These are phyloP conservation scores for Fusarium equiseti DNA, from an alignment of 2,329 filamentous ascomycete genomes.

Conservation along the genomic window DNA sequence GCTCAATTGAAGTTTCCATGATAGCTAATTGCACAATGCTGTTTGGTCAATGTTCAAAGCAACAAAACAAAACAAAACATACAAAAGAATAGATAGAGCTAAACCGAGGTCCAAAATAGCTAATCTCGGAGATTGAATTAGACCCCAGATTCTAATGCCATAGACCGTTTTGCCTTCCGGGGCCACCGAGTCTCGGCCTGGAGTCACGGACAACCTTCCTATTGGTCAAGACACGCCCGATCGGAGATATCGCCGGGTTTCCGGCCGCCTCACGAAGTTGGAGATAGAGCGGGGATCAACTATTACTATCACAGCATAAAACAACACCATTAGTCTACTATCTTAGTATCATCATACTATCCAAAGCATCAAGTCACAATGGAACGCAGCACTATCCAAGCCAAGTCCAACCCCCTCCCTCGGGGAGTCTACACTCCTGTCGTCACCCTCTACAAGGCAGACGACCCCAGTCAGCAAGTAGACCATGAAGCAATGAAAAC, in stretches of 20 bases:
- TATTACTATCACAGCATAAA: not conserved
- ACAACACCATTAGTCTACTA: constrained; percentile 1
- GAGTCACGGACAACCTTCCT: constrained; percentile 13
- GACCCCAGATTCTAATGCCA: not conserved
- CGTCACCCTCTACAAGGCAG: constrained; percentile 59
- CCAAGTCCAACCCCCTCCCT: constrained; percentile 56
- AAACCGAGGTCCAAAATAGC: constrained; percentile 19
- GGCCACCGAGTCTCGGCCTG: not conserved
- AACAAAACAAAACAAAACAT: not conserved
- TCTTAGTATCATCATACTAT: not conserved
- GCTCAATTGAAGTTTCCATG: constrained; percentile 24
- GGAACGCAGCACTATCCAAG: constrained; percentile 48
- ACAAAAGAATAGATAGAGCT: not conserved
- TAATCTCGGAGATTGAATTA: constrained; percentile 6
- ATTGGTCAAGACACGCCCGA: not conserved
- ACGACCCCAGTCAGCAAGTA: constrained; percentile 54
- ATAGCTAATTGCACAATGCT: not conserved
- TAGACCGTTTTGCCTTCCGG: not conserved
- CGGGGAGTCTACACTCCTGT: constrained; percentile 61
- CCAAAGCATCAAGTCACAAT: constrained; percentile 27
- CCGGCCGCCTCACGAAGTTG: not conserved
- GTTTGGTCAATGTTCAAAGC: not conserved
- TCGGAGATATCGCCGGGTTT: constrained; percentile 12
- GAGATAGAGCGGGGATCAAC: constrained; percentile 11
- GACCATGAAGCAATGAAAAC: constrained; percentile 60